Evolutionary conservation across 345 rosid species (phyloP).

Genomic region (Citrus sinensis): DNA sequence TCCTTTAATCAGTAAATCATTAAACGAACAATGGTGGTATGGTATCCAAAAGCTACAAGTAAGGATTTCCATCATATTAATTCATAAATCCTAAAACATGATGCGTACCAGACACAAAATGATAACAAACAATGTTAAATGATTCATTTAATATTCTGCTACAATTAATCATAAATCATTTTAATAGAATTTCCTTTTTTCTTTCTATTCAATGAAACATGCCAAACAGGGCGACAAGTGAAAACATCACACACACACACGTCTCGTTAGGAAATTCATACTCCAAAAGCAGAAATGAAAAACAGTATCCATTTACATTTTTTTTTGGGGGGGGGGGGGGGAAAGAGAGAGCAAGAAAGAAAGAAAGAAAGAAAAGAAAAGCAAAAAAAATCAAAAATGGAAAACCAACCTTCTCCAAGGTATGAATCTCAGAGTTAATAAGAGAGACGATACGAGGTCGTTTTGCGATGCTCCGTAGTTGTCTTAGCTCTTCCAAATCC

Average conservation of each 20-base stretch:
- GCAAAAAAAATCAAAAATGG: background rate
- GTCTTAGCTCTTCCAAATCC: conserved; percentile 78
- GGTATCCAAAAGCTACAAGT: background rate
- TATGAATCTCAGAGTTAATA: conserved; percentile 57
- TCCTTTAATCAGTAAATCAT: no score
- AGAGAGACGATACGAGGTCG: conserved; percentile 67
- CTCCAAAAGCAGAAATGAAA: background rate
- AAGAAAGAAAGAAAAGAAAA: background rate
- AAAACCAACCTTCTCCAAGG: conserved; percentile 61
- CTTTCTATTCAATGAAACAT: background rate
- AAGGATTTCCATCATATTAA: no score
- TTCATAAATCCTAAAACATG: background rate
- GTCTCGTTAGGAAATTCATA: no score
- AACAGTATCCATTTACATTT: background rate
- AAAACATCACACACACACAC: no score
- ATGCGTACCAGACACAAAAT: background rate
- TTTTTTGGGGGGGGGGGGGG: rapidly evolving
- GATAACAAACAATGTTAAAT: background rate
- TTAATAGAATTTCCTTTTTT: background rate
- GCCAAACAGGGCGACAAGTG: background rate
- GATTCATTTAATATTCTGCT: background rate
- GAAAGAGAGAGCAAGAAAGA: no score
- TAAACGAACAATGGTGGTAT: background rate
- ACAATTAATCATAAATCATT: background rate
- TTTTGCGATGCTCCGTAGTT: conserved; percentile 68